These are phyloP conservation scores for Physcomitrium patens DNA, from an alignment of 225 moss, liverwort and hornwort species.

Conservation along the genomic window DNA sequence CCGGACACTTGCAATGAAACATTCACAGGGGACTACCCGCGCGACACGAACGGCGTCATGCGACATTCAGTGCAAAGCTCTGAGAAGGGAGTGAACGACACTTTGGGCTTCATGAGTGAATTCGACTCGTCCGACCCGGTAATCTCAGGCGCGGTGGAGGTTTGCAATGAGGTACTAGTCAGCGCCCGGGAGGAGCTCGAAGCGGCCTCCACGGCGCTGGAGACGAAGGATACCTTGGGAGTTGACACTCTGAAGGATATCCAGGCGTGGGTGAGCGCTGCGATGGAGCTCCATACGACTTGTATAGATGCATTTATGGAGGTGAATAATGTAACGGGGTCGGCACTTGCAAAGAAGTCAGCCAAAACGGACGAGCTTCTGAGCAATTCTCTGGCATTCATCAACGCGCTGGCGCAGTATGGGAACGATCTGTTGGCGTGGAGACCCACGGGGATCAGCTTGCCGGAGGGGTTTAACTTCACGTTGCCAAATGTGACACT, in stretches of 20 bases:
- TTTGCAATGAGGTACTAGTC: constrained; percentile 36
- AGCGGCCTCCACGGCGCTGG: constrained; percentile 13
- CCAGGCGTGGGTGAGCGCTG: constrained; percentile 48
- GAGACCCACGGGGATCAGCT: constrained; percentile 35
- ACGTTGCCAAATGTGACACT: constrained; percentile 28
- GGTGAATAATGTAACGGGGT: constrained; percentile 21
- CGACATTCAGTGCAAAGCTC: constrained; percentile 27
- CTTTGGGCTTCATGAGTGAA: constrained; percentile 16
- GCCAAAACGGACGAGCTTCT: constrained; percentile 35
- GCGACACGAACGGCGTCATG: constrained; percentile 40
- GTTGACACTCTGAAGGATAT: constrained; percentile 28
- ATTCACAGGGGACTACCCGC: constrained; percentile 21
- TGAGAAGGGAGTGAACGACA: constrained; percentile 39
- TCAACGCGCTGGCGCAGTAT: constrained; percentile 40
- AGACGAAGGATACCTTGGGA: background rate
- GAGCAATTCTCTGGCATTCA: constrained; percentile 52
- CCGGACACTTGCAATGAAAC: constrained; percentile 50
- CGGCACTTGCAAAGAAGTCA: constrained; percentile 7
- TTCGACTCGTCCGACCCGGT: constrained; percentile 28
- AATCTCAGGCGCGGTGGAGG: constrained; percentile 35
- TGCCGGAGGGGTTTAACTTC: constrained; percentile 33
- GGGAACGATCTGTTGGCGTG: constrained; percentile 35
- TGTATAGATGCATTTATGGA: constrained; percentile 55
- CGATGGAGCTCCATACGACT: constrained; percentile 58
- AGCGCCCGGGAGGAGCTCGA: constrained; percentile 41